Evolutionary conservation across 805 yeast genomes (phyloP).

Genomic region (Yamadazyma philogaea): DNA sequence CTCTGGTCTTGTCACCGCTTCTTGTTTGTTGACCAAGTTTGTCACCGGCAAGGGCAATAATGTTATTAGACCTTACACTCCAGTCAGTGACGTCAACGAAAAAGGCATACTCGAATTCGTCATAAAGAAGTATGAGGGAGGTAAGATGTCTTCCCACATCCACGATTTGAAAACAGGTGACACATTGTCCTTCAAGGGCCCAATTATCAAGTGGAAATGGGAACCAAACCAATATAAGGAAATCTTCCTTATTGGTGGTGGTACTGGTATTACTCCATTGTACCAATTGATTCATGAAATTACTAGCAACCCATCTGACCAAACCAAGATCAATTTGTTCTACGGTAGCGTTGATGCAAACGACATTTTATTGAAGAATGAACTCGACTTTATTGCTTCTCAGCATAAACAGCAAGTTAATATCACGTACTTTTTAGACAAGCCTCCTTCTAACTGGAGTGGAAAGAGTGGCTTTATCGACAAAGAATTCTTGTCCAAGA

Average conservation of each 20-base stretch:
- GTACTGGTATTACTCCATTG: conserved; percentile 95
- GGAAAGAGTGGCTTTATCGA: conserved; percentile 75
- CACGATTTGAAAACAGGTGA: conserved; percentile 72
- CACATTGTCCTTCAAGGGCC: conserved; percentile 89
- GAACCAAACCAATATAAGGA: conserved; percentile 77
- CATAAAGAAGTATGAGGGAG: conserved; percentile 79
- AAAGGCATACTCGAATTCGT: conserved; percentile 77
- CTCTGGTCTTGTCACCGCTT: conserved; percentile 77
- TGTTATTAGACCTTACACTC: conserved; percentile 89
- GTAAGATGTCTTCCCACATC: conserved; percentile 78
- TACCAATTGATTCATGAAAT: conserved; percentile 81
- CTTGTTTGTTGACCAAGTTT: conserved; percentile 76
- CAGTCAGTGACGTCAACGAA: conserved; percentile 65
- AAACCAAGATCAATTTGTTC: conserved; percentile 79
- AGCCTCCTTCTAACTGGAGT: conserved; percentile 45
- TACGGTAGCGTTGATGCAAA: conserved; percentile 75
- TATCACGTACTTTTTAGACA: conserved; percentile 77
- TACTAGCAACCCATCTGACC: conserved; percentile 76
- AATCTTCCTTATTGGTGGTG: conserved; percentile 88
- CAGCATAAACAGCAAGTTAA: conserved; percentile 75
- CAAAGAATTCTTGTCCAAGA: conserved; percentile 62
- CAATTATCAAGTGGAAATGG: conserved; percentile 89
- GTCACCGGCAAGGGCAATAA: conserved; percentile 79
- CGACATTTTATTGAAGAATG: conserved; percentile 80
- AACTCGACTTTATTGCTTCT: conserved; percentile 65